phyloP scores from a whole-genome alignment of 768 basidiomycete genomes.

The Lanmaoa rubissima region DNA sequence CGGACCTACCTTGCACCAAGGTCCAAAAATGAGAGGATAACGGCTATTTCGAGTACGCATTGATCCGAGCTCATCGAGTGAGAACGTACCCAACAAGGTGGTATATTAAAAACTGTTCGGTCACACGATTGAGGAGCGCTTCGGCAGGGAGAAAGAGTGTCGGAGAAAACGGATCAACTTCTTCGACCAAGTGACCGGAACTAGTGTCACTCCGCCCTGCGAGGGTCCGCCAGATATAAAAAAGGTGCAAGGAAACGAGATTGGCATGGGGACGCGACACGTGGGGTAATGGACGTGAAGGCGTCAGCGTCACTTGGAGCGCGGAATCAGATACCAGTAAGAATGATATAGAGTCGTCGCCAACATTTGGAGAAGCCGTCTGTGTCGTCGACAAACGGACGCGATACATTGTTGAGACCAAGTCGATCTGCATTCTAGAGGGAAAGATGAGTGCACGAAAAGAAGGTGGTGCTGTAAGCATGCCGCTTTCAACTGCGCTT shows the following conservation, averaged over 20 bases:
- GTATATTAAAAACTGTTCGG: constrained; percentile 52
- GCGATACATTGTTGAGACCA: constrained; percentile 58
- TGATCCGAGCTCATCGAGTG: constrained; percentile 3
- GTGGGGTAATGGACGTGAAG: constrained; percentile 36
- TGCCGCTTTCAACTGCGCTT: constrained; percentile 51
- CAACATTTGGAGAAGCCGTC: constrained; percentile 43
- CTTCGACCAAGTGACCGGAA: constrained; percentile 31
- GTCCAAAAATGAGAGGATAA: constrained; percentile 77
- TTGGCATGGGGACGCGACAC: constrained; percentile 27
- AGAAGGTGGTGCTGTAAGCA: constrained; percentile 7
- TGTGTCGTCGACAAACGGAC: constrained; percentile 44
- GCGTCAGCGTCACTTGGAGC: constrained; percentile 39
- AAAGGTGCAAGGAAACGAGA: constrained; percentile 39
- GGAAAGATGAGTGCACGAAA: constrained; percentile 10
- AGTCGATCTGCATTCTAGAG: constrained; percentile 58
- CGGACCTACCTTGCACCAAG: constrained; percentile 54
- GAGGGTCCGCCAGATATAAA: constrained; percentile 39
- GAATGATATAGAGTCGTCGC: constrained; percentile 9
- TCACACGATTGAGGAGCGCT: constrained; percentile 49
- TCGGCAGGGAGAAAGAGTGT: constrained; percentile 54
- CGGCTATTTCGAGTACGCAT: constrained; percentile 42
- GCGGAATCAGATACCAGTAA: constrained; percentile 7
- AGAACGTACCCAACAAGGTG: constrained; percentile 57
- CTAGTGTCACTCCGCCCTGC: constrained; percentile 3
- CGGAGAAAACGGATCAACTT: constrained; percentile 50